phyloP scores from a whole-genome alignment of 2,329 filamentous ascomycete genomes.

The Cercospora janseana region DNA sequence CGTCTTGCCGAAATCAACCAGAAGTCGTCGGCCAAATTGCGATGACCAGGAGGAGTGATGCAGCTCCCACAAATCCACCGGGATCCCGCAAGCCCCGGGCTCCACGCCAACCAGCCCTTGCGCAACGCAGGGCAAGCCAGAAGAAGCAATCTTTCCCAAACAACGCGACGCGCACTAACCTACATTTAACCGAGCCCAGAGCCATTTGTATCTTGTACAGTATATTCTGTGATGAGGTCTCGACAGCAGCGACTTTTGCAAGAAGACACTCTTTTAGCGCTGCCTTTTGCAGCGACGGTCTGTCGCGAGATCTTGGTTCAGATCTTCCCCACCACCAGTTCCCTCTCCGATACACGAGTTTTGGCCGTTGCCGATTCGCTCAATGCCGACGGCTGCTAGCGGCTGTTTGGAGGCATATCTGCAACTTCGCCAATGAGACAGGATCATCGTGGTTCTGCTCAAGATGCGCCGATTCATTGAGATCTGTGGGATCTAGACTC shows the following conservation, averaged over 20 bases:
- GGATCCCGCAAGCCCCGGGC: neutral
- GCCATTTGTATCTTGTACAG: neutral
- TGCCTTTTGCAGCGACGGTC: too few relatives aligned
- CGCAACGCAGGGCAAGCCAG: neutral
- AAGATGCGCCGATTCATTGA: neutral
- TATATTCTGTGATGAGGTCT: neutral
- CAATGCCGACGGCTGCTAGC: conserved; percentile 31
- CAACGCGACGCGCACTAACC: too few relatives aligned
- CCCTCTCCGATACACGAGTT: neutral
- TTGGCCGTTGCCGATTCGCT: conserved; percentile 6
- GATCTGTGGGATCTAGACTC: too few relatives aligned
- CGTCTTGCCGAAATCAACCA: too few relatives aligned
- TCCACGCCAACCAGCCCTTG: neutral
- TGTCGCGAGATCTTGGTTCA: conserved; percentile 1
- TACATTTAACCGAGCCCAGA: too few relatives aligned
- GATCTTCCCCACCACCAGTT: neutral
- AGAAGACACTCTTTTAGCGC: too few relatives aligned
- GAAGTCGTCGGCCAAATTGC: too few relatives aligned
- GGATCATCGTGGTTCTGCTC: neutral
- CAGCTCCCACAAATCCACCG: neutral
- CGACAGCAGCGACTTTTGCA: too few relatives aligned
- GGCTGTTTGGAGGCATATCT: conserved; percentile 25
- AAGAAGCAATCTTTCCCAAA: neutral
- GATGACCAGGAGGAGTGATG: too few relatives aligned
- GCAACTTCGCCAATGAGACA: conserved; percentile 8